Conservation (phyloP, 2,329 filamentous ascomycete genomes). For the Nemania bipapillata region DNA sequence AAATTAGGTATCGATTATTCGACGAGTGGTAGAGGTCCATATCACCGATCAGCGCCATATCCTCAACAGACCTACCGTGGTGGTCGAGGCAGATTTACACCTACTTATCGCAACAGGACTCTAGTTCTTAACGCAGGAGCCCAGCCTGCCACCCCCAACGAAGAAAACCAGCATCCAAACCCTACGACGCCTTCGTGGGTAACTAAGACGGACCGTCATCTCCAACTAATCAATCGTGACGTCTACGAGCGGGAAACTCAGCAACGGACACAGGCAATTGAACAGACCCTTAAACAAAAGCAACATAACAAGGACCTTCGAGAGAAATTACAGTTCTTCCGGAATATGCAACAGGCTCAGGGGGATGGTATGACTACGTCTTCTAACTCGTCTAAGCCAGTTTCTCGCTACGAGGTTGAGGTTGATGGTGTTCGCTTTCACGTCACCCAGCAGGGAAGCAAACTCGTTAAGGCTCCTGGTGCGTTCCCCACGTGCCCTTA, state of each 20-base stretch:
- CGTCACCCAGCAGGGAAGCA: slow-evolving; percentile 81
- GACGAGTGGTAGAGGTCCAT: slow-evolving; percentile 35
- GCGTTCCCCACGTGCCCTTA: slow-evolving; percentile 50
- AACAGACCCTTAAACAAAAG: slow-evolving; percentile 72
- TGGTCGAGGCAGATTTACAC: slow-evolving; percentile 43
- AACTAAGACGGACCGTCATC: slow-evolving; percentile 77
- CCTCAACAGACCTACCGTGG: slow-evolving; percentile 45
- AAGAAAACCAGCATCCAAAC: slow-evolving; percentile 51
- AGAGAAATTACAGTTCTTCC: slow-evolving; percentile 68
- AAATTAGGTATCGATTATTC: slow-evolving; percentile 37
- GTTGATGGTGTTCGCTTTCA: slow-evolving; percentile 79
- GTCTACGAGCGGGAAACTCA: slow-evolving; percentile 80
- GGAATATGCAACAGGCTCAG: slow-evolving; percentile 56
- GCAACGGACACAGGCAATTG: slow-evolving; percentile 75
- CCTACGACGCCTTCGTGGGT: slow-evolving; percentile 68
- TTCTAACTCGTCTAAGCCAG: slow-evolving; percentile 49
- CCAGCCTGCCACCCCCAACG: slow-evolving; percentile 43
- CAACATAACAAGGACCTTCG: slow-evolving; percentile 63
- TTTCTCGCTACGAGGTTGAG: slow-evolving; percentile 68
- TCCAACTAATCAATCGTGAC: slow-evolving; percentile 83
- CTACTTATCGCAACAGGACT: slow-evolving; percentile 50
- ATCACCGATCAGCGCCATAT: slow-evolving; percentile 48
- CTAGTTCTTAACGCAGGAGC: slow-evolving; percentile 50
- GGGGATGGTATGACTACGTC: slow-evolving; percentile 40
- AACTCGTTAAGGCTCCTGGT: slow-evolving; percentile 80